These are phyloP conservation scores for Chrysophaeum taylorii DNA, from an alignment of 352 stramenopile genomes.

Conservation along the genomic window DNA sequence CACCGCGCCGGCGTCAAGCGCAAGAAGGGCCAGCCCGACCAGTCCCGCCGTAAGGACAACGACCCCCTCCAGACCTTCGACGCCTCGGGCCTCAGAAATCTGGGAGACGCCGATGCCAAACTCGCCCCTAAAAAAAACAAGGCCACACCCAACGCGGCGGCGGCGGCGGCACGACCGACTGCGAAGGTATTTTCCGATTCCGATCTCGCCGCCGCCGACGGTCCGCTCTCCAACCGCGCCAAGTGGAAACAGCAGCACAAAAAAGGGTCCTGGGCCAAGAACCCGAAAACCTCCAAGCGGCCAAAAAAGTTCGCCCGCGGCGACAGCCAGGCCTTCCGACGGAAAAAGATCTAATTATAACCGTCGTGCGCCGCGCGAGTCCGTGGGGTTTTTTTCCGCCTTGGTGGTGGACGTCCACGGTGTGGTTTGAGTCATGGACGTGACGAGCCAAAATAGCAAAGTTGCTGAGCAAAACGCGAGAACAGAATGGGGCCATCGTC, in stretches of 20 bases:
- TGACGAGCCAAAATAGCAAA: no score
- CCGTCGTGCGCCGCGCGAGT: no score
- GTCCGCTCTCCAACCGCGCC: conserved; percentile 48
- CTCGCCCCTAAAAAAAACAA: neutral
- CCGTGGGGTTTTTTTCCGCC: no score
- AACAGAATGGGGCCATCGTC: no score
- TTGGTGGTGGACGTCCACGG: no score
- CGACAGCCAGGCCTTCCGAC: no score
- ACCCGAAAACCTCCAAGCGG: no score
- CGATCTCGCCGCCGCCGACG: conserved; percentile 46
- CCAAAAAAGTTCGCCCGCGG: no score
- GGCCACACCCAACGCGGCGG: conserved; percentile 30
- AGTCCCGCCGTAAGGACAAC: conserved; percentile 77
- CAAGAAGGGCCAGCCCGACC: conserved; percentile 33
- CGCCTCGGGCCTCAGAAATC: conserved; percentile 41
- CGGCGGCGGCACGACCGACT: conserved; percentile 39
- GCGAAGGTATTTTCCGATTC: conserved; percentile 35
- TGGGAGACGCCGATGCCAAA: conserved; percentile 8
- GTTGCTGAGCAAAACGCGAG: no score
- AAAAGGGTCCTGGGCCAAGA: conserved; percentile 66
- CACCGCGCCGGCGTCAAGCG: conserved; percentile 34
- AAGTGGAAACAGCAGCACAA: conserved; percentile 77
- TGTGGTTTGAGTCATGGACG: no score
- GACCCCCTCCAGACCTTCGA: conserved; percentile 92
- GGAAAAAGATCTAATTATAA: no score